Evolutionary conservation across 257 asterid species (phyloP).

Genomic region (Prunella vulgaris): DNA sequence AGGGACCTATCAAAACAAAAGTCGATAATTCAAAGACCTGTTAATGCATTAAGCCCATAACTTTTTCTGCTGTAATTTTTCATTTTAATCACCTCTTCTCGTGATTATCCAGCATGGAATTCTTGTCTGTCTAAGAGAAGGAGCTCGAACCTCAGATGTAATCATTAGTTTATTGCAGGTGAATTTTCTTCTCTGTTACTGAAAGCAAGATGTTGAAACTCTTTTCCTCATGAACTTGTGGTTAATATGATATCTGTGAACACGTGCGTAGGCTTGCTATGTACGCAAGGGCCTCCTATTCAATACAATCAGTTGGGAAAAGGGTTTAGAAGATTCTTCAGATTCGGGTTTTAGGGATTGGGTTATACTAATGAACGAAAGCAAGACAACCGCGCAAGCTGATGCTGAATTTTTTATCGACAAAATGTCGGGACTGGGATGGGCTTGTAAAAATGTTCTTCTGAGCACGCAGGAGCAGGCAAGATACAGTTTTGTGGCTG

Average conservation of each 20-base stretch:
- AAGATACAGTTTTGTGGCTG: constrained; percentile 53
- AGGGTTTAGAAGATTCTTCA: constrained; percentile 27
- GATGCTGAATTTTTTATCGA: constrained; percentile 35
- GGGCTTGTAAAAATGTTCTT: constrained; percentile 71
- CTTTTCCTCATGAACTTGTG: not conserved
- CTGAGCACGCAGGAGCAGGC: constrained; percentile 67
- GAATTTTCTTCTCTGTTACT: not conserved
- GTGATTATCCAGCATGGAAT: constrained; percentile 45
- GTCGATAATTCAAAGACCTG: no score
- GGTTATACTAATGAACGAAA: constrained; percentile 52
- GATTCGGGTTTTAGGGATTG: constrained; percentile 38
- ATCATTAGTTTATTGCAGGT: constrained; percentile 73
- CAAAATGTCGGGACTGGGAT: constrained; percentile 54
- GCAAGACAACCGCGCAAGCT: constrained; percentile 42
- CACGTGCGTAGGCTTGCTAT: constrained; percentile 51
- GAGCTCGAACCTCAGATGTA: constrained; percentile 56
- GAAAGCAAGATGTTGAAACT: not conserved
- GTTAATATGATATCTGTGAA: constrained; percentile 2
- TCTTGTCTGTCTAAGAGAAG: constrained; percentile 73
- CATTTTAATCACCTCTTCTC: not conserved
- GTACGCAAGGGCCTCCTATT: constrained; percentile 42
- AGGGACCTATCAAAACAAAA: no score
- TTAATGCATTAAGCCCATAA: no score
- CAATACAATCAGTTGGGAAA: constrained; percentile 28
- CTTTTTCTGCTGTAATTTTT: not conserved